Conservation (phyloP, 441 rosid genomes). For the Euphorbia corollata region DNA sequence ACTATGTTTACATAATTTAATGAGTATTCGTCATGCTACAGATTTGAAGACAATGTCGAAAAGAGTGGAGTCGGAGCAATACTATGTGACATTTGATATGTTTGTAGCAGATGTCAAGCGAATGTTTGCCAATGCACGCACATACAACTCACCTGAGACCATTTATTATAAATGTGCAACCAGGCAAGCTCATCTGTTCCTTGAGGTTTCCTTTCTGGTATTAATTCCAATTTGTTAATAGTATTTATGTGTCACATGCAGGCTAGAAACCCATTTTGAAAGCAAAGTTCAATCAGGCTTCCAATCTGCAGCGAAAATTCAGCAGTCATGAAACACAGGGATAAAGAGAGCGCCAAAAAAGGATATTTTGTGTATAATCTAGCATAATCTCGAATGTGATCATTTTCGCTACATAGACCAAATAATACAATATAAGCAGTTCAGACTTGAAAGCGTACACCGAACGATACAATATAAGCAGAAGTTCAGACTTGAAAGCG, state of each 20-base stretch:
- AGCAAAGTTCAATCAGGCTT: slow-evolving; percentile 83
- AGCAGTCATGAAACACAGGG: slow-evolving; percentile 23
- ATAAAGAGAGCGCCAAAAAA: no score
- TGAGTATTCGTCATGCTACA: slow-evolving; percentile 25
- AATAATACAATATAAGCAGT: no score
- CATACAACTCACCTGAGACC: slow-evolving; percentile 86
- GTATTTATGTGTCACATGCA: slow-evolving; percentile 25
- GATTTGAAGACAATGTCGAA: slow-evolving; percentile 86
- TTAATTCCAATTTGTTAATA: neutral
- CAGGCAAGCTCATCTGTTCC: slow-evolving; percentile 39
- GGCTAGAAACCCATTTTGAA: slow-evolving; percentile 72
- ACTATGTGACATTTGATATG: slow-evolving; percentile 92
- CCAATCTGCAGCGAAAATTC: slow-evolving; percentile 66
- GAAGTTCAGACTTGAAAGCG: neutral
- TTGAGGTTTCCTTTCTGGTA: neutral
- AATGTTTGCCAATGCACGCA: slow-evolving; percentile 83
- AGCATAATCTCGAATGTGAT: no score
- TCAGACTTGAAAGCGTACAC: neutral
- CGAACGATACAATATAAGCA: no score
- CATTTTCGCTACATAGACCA: no score
- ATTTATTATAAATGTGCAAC: slow-evolving; percentile 81
- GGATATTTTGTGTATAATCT: no score
- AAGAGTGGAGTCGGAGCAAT: slow-evolving; percentile 91
- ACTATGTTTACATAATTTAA: neutral
- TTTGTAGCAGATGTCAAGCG: slow-evolving; percentile 87